Percentiles rank a stretch among this genome's conserved stretches.
These are phyloP conservation scores for Cryptococcus sp. DNA, from an alignment of 1,284 basidiomycete genomes.

Conservation along the genomic window DNA sequence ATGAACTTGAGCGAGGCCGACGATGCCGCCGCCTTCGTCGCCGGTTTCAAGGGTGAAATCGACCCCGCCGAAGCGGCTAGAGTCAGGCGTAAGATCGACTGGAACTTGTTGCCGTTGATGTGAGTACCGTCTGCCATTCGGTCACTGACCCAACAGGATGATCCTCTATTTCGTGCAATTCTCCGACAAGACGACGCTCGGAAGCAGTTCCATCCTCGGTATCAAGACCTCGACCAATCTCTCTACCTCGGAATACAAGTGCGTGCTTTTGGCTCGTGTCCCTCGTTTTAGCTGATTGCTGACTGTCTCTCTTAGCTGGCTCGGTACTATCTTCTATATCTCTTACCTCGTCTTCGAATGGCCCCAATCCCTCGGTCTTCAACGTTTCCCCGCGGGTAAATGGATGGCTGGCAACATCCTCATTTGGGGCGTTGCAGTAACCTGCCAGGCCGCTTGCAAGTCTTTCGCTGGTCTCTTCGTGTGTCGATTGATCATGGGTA, in stretches of 20 bases:
- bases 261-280: background rate
- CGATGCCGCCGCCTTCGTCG: conserved; percentile 39
- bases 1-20: conserved; percentile 24
- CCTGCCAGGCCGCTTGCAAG: conserved; percentile 67
- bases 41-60: conserved; percentile 45
- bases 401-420: conserved; percentile 74
- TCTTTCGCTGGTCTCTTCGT: conserved; percentile 67
- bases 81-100: conserved; percentile 42
- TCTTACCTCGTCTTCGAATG: conserved; percentile 48
- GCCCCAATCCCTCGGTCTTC: conserved; percentile 66
- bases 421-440: conserved; percentile 61
- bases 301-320: conserved; percentile 16
- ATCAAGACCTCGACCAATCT: conserved; percentile 43
- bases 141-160: conserved; percentile 16
- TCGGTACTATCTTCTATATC: conserved; percentile 35
- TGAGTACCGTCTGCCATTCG: conserved; percentile 10
- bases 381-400: conserved; percentile 72
- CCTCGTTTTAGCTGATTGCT: conserved; percentile 1
- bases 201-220: conserved; percentile 44
- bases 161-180: conserved; percentile 35
- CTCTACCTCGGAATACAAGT: conserved; percentile 35
- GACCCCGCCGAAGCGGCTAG: conserved; percentile 61
- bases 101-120: conserved; percentile 43
- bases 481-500: conserved; percentile 65
- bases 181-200: conserved; percentile 61